Conservation (phyloP, 331 rosid species). For the Phaseolus coccineus region DNA sequence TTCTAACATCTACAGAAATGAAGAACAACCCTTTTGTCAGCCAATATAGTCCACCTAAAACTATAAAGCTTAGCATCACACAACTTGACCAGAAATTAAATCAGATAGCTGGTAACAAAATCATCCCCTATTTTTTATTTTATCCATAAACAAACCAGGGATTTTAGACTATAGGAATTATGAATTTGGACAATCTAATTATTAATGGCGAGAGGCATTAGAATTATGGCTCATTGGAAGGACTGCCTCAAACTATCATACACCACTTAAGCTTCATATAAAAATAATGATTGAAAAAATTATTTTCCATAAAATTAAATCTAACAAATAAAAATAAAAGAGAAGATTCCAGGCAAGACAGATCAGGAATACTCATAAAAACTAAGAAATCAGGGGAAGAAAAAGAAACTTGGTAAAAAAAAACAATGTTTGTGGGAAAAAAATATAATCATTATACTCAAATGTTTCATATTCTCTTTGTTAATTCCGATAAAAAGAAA, state of each 20-base stretch:
- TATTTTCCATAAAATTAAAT: conserved; percentile 10
- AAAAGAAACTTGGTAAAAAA: not conserved
- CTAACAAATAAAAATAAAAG: conserved; percentile 2
- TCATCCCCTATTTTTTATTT: not conserved
- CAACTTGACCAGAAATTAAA: conserved; percentile 29
- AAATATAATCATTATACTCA: not conserved
- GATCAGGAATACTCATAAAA: conserved; percentile 2
- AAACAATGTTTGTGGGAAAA: not conserved
- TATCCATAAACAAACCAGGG: conserved; percentile 20
- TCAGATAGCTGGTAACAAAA: conserved; percentile 24
- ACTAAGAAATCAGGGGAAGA: not conserved
- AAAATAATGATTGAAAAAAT: conserved; percentile 15
- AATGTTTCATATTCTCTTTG: conserved; percentile 1
- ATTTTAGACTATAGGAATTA: conserved; percentile 14
- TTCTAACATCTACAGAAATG: conserved; percentile 1
- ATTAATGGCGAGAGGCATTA: conserved; percentile 12
- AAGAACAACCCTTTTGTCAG: not conserved
- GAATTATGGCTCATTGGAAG: not conserved
- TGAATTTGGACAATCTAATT: conserved; percentile 22
- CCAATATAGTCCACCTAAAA: conserved; percentile 29
- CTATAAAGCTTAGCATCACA: conserved; percentile 13
- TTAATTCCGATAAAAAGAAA: too few relatives aligned
- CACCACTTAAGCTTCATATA: not conserved
- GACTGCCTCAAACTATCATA: conserved; percentile 22
- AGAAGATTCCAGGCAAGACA: conserved; percentile 32